Percentiles rank a stretch among this genome's conserved stretches.
Evolutionary conservation across 192 early-diverging fungal genomes (phyloP).

Genomic region (Rhizophagus sp.): DNA sequence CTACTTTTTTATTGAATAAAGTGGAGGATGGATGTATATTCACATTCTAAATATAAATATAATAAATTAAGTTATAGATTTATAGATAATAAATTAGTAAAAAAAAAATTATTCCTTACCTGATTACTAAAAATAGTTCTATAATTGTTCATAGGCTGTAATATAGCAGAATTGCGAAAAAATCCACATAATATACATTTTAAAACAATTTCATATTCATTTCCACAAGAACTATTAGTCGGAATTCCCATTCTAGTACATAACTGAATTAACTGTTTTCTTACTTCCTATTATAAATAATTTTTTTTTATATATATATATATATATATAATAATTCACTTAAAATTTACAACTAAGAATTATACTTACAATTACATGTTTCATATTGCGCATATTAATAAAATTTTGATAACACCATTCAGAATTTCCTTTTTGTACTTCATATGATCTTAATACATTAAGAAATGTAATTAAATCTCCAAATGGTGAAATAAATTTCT

Average conservation of each 20-base stretch:
- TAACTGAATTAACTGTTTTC: constrained; percentile 81
- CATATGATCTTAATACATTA: constrained; percentile 80
- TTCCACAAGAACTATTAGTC: constrained; percentile 61
- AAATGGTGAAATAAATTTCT: constrained; percentile 78
- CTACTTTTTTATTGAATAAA: constrained; percentile 76
- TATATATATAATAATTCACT: background rate
- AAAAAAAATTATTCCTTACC: background rate
- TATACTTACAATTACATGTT: constrained; percentile 67
- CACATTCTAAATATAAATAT: constrained; percentile 66
- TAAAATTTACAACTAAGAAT: background rate
- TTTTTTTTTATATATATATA: background rate
- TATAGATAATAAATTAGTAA: background rate
- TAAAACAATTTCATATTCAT: constrained; percentile 74
- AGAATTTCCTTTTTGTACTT: constrained; percentile 72
- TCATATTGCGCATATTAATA: constrained; percentile 83
- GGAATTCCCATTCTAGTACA: constrained; percentile 72
- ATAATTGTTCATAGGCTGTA: constrained; percentile 88
- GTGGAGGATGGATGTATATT: constrained; percentile 88
- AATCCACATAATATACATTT: constrained; percentile 89
- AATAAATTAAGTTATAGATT: background rate
- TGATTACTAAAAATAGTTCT: constrained; percentile 61
- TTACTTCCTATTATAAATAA: constrained; percentile 67
- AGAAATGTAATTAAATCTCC: constrained; percentile 94
- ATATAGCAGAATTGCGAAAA: constrained; percentile 84
- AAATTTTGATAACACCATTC: constrained; percentile 94